These are phyloP conservation scores for Drechslerella dactyloides DNA, from an alignment of 2,329 filamentous ascomycete species.

Conservation along the genomic window DNA sequence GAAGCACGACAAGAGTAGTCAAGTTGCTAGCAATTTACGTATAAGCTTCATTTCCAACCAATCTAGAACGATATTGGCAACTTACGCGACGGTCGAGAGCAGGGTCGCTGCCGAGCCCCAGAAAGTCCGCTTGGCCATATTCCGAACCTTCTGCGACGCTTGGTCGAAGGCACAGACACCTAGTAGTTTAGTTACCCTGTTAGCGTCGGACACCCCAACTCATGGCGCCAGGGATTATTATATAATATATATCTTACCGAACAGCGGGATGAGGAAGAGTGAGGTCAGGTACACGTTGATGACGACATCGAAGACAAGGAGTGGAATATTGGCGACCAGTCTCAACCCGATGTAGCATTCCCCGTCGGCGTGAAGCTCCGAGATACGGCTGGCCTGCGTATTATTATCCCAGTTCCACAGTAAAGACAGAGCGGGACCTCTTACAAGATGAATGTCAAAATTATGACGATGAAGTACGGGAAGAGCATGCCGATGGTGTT, in stretches of 20 bases:
- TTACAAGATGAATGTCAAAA: slow-evolving; percentile 69
- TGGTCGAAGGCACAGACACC: slow-evolving; percentile 53
- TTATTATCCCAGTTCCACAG: not conserved
- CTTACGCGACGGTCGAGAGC: slow-evolving; percentile 66
- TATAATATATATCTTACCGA: slow-evolving; percentile 59
- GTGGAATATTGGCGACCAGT: slow-evolving; percentile 66
- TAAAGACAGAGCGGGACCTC: slow-evolving; percentile 51
- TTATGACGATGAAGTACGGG: slow-evolving; percentile 59
- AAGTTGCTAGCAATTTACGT: slow-evolving; percentile 62
- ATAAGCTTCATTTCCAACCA: slow-evolving; percentile 7
- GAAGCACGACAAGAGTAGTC: slow-evolving; percentile 65
- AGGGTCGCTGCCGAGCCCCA: slow-evolving; percentile 67
- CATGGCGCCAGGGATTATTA: too few species aligned
- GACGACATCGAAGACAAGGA: slow-evolving; percentile 68
- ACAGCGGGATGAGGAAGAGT: slow-evolving; percentile 69
- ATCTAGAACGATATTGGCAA: slow-evolving; percentile 4
- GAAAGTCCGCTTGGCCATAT: slow-evolving; percentile 66
- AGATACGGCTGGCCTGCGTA: slow-evolving; percentile 62
- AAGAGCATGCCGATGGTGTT: slow-evolving; percentile 67
- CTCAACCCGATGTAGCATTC: slow-evolving; percentile 70
- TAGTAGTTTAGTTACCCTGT: slow-evolving; percentile 26
- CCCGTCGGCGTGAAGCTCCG: slow-evolving; percentile 63
- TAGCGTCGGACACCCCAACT: slow-evolving; percentile 12
- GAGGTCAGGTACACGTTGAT: slow-evolving; percentile 70
- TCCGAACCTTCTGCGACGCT: slow-evolving; percentile 58